A percentile compares a stretch with the other conserved stretches of the same genome.
phyloP scores from a whole-genome alignment of 2,329 filamentous ascomycete genomes.

The Trichophyton simii region DNA sequence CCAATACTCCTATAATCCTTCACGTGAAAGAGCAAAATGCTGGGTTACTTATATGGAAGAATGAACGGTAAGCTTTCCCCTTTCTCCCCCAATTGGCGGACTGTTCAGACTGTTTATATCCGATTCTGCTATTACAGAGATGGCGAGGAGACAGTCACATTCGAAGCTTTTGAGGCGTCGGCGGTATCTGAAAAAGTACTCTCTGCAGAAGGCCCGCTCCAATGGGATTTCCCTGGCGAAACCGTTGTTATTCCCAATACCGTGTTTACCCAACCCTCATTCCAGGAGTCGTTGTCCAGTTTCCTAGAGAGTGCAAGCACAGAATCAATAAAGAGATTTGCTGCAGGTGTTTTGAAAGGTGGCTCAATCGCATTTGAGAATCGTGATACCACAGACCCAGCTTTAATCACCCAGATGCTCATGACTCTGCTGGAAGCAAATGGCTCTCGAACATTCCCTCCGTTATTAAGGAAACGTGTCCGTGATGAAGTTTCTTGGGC shows the following conservation, averaged over 20 bases:
- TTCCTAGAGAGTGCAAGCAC: conserved; percentile 47
- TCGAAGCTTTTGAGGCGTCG: conserved; percentile 52
- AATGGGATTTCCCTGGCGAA: conserved; percentile 48
- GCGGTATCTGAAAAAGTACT: conserved; percentile 42
- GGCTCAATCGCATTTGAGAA: conserved; percentile 38
- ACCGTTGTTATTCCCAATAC: conserved; percentile 37
- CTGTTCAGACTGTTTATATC: no score
- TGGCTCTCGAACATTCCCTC: conserved; percentile 30
- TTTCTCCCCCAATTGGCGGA: background rate
- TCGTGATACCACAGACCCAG: conserved; percentile 46
- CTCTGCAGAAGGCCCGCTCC: conserved; percentile 38
- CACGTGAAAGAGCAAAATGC: conserved; percentile 40
- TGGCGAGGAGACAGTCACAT: conserved; percentile 26
- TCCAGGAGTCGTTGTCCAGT: conserved; percentile 37
- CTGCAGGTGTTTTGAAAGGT: conserved; percentile 42
- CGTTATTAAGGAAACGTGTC: conserved; percentile 43
- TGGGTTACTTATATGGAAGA: conserved; percentile 32
- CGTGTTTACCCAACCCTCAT: conserved; percentile 29
- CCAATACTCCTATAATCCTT: conserved; percentile 29
- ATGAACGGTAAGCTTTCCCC: background rate
- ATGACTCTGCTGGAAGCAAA: conserved; percentile 47
- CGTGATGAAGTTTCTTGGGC: conserved; percentile 49
- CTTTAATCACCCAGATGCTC: conserved; percentile 47
- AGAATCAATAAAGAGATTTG: conserved; percentile 43
- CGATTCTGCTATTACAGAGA: conserved; percentile 10